A percentile compares a stretch with the other conserved stretches of the same genome.
Conservation (phyloP, 2,329 filamentous ascomycete species). For the Colletotrichum sidae region DNA sequence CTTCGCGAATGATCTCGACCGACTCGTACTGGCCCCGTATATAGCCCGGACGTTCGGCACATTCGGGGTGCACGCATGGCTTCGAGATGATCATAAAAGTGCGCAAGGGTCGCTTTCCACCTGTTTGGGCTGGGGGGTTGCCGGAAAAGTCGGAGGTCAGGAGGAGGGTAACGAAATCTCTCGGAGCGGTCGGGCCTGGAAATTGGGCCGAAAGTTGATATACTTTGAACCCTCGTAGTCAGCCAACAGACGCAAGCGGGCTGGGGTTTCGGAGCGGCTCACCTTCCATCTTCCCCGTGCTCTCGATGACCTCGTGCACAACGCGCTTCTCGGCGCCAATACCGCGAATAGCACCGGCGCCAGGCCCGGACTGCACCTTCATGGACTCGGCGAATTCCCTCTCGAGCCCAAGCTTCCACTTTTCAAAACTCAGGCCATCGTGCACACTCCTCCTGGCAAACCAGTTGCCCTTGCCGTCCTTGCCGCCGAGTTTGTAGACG, state of each 20-base stretch:
- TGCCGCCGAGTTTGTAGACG: conserved; percentile 82
- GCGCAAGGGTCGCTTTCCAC: conserved; percentile 60
- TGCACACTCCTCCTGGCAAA: conserved; percentile 89
- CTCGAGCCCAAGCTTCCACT: conserved; percentile 82
- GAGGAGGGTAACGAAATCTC: conserved; percentile 88
- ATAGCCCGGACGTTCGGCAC: conserved; percentile 76
- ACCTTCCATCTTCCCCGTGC: conserved; percentile 74
- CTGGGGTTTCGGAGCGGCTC: conserved; percentile 36
- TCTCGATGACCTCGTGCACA: conserved; percentile 69
- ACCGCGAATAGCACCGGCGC: conserved; percentile 82
- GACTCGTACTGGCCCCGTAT: conserved; percentile 91
- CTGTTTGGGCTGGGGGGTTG: conserved; percentile 43
- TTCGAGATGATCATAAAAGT: conserved; percentile 91
- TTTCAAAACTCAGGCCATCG: conserved; percentile 79
- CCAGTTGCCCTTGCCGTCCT: conserved; percentile 89
- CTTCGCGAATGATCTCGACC: conserved; percentile 89
- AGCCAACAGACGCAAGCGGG: conserved; percentile 27
- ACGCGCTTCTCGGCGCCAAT: conserved; percentile 84
- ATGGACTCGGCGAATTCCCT: conserved; percentile 84
- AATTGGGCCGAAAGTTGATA: conserved; percentile 91
- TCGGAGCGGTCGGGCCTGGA: conserved; percentile 85
- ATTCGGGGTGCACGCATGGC: conserved; percentile 82
- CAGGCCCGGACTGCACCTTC: conserved; percentile 75
- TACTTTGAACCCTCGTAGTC: conserved; percentile 59
- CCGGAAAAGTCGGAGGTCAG: conserved; percentile 72